Evolutionary conservation across 1,284 basidiomycete species (phyloP), one percentile per base, ranked within the genome.

Genomic region (Pholiota adiposa): DNA sequence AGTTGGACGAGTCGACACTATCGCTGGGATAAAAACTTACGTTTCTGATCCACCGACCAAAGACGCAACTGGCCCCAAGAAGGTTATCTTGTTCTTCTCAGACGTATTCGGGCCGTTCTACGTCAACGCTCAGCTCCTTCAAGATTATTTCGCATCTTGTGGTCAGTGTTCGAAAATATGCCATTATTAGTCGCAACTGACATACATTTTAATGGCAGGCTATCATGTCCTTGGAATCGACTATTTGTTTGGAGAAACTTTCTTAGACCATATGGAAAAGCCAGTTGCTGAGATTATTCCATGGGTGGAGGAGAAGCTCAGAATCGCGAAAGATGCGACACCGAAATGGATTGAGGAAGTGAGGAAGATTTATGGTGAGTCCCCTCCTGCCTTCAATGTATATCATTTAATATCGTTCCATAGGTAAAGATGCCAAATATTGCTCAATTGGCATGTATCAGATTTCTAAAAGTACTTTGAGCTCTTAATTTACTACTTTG

Each of bases 231-330:
- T 84, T 8, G 84, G 83, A 1, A 69, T 80, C 36, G 85, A 86
- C 61, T 86, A 84, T 67, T 83, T 86, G 68, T 77, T 84, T 61
- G 85, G 85, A 6, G 83, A 86, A 59, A 72, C 77, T 7, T 59
- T 85, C 1, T 55, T 73, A n/a, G 68, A 77, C n/a, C 71, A 76
- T 14, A 70, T 72, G 34, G 73, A 79, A 52, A 70, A 66, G 23
- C 56, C 75, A 7, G 77, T 65, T 19, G 84, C 81, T 52, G 73
- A 80, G 62, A 69, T 75, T 18, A 40, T 62, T 3, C 68, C 71
- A 1, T 87, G 84, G 83, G 67, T 76, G 18, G 59, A 60, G 11
- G 77, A 74, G 51, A 70, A 71, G 40, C 69, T 67, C 29, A 65
- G 70, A 25, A 69, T 71, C 19, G 79, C 83, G 2, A 62, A 54